Conservation (phyloP, 805 yeast species). For the Candida ipomoeae region DNA sequence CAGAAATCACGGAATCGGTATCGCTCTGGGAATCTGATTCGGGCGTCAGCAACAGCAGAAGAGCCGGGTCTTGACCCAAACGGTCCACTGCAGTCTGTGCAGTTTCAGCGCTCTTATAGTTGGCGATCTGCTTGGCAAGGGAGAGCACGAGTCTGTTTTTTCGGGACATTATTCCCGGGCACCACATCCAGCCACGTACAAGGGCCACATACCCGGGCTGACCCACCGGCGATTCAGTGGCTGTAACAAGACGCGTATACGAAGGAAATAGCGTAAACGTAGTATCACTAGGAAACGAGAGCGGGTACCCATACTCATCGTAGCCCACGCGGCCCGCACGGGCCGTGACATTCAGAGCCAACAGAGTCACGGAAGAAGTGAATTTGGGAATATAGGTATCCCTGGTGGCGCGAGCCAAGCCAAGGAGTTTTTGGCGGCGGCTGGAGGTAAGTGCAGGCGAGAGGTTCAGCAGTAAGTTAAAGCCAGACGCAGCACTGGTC, state of each 20-base stretch:
- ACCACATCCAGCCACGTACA: conserved; percentile 67
- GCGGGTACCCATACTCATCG: conserved; percentile 17
- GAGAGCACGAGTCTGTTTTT: conserved; percentile 68
- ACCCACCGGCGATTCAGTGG: conserved; percentile 10
- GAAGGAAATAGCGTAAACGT: conserved; percentile 47
- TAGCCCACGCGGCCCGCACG: conserved; percentile 16
- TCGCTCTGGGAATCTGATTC: conserved; percentile 8
- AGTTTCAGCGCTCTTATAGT: conserved; percentile 26
- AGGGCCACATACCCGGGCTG: conserved; percentile 46
- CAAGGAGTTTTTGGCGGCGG: conserved; percentile 45
- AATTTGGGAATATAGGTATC: conserved; percentile 54
- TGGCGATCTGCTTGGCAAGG: conserved; percentile 63
- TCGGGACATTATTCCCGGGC: conserved; percentile 67
- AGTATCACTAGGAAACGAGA: conserved; percentile 51
- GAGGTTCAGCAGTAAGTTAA: conserved; percentile 4
- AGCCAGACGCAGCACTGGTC: not conserved
- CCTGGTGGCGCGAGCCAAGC: conserved; percentile 51
- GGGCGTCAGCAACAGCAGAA: conserved; percentile 6
- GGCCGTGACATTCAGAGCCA: conserved; percentile 44
- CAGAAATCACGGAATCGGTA: conserved; percentile 12
- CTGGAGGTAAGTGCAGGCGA: conserved; percentile 14
- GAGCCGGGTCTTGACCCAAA: conserved; percentile 10
- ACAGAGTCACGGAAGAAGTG: conserved; percentile 44
- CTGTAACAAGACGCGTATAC: conserved; percentile 27
- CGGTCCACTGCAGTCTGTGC: conserved; percentile 15